Evolutionary conservation across 2,329 filamentous ascomycete species (phyloP).

Genomic region (Cephalotrichum gorgonifer): DNA sequence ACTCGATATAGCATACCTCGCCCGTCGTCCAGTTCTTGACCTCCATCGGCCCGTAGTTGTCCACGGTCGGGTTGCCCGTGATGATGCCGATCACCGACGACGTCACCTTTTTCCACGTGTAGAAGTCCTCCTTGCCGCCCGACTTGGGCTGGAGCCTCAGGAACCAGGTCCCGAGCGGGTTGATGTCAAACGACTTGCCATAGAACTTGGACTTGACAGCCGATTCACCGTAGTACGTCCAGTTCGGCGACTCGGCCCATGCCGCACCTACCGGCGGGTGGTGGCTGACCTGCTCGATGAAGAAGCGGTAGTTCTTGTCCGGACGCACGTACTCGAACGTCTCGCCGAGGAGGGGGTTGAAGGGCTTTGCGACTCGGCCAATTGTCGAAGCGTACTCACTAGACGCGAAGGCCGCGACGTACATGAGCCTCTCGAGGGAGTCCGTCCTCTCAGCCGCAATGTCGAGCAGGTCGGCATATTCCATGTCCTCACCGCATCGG

Average conservation of each 20-base stretch:
- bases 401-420: constrained; percentile 89
- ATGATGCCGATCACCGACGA: constrained; percentile 98
- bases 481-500: constrained; percentile 94
- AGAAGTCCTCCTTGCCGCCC: constrained; percentile 73
- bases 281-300: constrained; percentile 96
- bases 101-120: constrained; percentile 98
- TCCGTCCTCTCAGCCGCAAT: constrained; percentile 76
- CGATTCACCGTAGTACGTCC: constrained; percentile 97
- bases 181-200: constrained; percentile 94
- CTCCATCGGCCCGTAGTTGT: constrained; percentile 96
- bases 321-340: constrained; percentile 94
- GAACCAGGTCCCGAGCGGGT: constrained; percentile 96
- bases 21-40: constrained; percentile 96
- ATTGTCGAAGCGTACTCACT: constrained; percentile 97
- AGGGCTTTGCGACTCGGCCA: constrained; percentile 92
- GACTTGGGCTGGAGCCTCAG: constrained; percentile 67
- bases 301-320: constrained; percentile 96
- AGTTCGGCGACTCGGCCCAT: constrained; percentile 82
- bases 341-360: constrained; percentile 92
- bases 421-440: constrained; percentile 84
- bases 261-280: constrained; percentile 92
- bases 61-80: constrained; percentile 89
- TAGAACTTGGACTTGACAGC: constrained; percentile 95
- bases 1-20: constrained; percentile 80
- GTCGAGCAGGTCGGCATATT: constrained; percentile 89